These are phyloP conservation scores for Rosa multiflora DNA, from an alignment of 306 rosid genomes.

Conservation along the genomic window DNA sequence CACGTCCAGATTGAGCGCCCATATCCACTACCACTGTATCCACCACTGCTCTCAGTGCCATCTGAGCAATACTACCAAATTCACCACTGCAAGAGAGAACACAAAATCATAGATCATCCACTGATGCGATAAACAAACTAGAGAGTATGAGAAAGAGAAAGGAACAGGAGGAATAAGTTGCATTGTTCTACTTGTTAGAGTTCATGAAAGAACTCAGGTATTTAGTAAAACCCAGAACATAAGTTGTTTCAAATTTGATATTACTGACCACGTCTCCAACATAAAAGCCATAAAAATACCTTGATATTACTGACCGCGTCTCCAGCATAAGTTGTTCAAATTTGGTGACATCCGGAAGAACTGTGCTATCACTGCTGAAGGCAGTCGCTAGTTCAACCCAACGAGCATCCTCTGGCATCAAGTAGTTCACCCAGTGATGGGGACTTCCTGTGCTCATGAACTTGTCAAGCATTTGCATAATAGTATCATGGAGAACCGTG, in stretches of 20 bases:
- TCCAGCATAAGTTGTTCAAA: slow-evolving; percentile 79
- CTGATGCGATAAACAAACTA: neutral
- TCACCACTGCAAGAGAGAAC: slow-evolving; percentile 56
- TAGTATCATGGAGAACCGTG: slow-evolving; percentile 55
- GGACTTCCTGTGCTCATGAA: slow-evolving; percentile 74
- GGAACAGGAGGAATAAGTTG: neutral
- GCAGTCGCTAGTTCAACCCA: slow-evolving; percentile 25
- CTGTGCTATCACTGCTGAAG: slow-evolving; percentile 33
- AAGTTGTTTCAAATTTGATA: slow-evolving; percentile 37
- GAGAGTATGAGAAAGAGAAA: neutral
- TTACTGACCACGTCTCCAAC: slow-evolving; percentile 67
- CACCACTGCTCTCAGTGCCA: slow-evolving; percentile 60
- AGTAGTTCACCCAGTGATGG: slow-evolving; percentile 73
- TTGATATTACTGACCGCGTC: slow-evolving; percentile 68
- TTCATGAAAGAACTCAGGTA: neutral
- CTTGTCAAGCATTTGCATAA: slow-evolving; percentile 56
- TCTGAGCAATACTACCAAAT: slow-evolving; percentile 58
- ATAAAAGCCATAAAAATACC: slow-evolving; percentile 56
- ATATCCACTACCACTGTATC: slow-evolving; percentile 53
- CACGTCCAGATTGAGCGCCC: slow-evolving; percentile 54
- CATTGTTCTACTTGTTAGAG: neutral
- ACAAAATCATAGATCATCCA: neutral
- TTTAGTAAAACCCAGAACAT: neutral
- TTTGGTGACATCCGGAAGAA: slow-evolving; percentile 47
- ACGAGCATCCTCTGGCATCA: slow-evolving; percentile 65